A percentile compares a stretch with the other conserved stretches of the same genome.
These are phyloP conservation scores for Saksenaea vasiformis DNA, from an alignment of 371 early-diverging fungal species.

Conservation along the genomic window DNA sequence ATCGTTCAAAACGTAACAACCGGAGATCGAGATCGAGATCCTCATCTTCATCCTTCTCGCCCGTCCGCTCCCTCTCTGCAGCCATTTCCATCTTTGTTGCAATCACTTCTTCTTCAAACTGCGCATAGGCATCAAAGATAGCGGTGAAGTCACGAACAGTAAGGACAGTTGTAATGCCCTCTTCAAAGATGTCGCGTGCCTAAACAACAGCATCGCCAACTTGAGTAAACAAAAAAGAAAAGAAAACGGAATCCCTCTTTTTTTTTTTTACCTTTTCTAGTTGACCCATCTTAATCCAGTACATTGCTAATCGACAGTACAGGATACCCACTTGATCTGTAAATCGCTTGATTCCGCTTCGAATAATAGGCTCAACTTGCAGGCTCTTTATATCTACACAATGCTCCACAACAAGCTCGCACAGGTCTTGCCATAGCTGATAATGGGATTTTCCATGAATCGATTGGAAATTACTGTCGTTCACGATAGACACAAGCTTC, in stretches of 20 bases:
- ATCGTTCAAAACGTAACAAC: slow-evolving; percentile 81
- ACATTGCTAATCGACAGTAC: slow-evolving; percentile 87
- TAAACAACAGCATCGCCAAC: neutral
- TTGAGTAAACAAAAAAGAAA: neutral
- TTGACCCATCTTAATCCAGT: slow-evolving; percentile 76
- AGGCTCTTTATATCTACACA: slow-evolving; percentile 67
- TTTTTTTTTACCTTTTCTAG: slow-evolving; percentile 65
- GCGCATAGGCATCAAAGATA: slow-evolving; percentile 95
- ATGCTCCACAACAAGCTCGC: slow-evolving; percentile 80
- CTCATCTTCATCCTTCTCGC: slow-evolving; percentile 53
- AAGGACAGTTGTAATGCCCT: slow-evolving; percentile 80
- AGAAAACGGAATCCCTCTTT: no score
- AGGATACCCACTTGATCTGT: slow-evolving; percentile 86
- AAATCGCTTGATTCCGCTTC: slow-evolving; percentile 87
- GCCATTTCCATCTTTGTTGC: slow-evolving; percentile 78
- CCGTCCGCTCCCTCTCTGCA: slow-evolving; percentile 56
- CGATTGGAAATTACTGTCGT: slow-evolving; percentile 71
- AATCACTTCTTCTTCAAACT: slow-evolving; percentile 85
- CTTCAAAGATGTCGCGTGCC: slow-evolving; percentile 92
- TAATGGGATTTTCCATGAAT: slow-evolving; percentile 74
- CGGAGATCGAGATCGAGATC: slow-evolving; percentile 84
- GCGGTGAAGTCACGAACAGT: slow-evolving; percentile 95
- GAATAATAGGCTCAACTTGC: slow-evolving; percentile 80
- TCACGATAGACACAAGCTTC: slow-evolving; percentile 73
- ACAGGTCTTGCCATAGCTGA: slow-evolving; percentile 88